Evolutionary conservation across 805 yeast species (phyloP), one percentile per base, ranked within the genome.

Genomic region (Candida ulmi): DNA sequence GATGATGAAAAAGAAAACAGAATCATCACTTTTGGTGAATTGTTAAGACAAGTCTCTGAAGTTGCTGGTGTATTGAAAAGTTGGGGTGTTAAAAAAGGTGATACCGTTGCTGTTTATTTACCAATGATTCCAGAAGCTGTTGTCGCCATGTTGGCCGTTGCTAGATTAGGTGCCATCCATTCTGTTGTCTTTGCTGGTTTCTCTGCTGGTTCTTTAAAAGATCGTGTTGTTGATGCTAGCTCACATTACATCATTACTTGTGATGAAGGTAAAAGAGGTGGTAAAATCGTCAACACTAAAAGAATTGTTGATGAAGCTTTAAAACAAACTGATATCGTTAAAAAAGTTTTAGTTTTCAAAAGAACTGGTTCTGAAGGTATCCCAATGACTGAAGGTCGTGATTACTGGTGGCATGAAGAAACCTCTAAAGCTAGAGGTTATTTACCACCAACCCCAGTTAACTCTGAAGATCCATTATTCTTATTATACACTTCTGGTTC

Each of bases 131-230:
- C 90, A 34, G 86, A 83, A 58, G 90, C 93, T 30, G 64, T 85
- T 37, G 68, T 82, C 41, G 77, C 93, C 21, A 63, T 85, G 68
- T 65, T 85, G 62, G 95, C 95, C 19, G 82, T 84, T 55, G 74
- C 77, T 31, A 72, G 95, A 63, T 68, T 85, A 46, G 95, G 95
- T 53, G 95, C 95, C 12, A 68, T 84, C 44, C 95, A 85, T 61
- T 82, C 91, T 3, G 93, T 84, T 28, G 82, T 85, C 25, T 85
- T 85, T 66, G 95, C 95, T 23, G 95, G 95, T 6, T 85, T 85
- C 62, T 83, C 95, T 23, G 82, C 96, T 24, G 91, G 95, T 31
- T 90, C 97, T 13, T 78, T 93, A 58, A 76, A 75, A 56, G 98
- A 91, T 68, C 80, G 99, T 63, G 82, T 90, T 51, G 73, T 74